Percentiles rank a stretch among this genome's conserved stretches.
These are phyloP conservation scores for Claviceps fusiformis DNA, from an alignment of 2,329 filamentous ascomycete species.

Conservation along the genomic window DNA sequence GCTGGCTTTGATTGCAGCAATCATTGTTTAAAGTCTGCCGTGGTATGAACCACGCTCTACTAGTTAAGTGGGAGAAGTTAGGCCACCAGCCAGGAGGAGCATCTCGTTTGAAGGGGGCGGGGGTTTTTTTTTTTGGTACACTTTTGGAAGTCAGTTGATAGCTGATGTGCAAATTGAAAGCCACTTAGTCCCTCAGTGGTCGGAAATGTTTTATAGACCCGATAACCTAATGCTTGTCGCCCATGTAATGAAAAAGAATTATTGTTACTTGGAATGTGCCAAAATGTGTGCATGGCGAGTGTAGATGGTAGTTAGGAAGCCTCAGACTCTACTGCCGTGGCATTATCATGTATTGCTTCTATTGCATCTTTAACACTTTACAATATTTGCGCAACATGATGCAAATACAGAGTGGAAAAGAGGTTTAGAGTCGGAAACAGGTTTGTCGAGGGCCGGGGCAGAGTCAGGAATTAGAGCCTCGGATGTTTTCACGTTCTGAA, in stretches of 20 bases:
- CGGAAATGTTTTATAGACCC: neutral
- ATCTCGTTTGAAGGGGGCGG: conserved; percentile 3
- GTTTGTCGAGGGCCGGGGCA: neutral
- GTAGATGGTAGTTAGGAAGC: neutral
- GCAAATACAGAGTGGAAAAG: too few species aligned
- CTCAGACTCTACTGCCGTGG: neutral
- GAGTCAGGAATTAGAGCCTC: too few species aligned
- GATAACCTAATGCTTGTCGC: conserved; percentile 3
- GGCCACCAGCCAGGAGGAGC: neutral
- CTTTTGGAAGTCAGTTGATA: conserved; percentile 12
- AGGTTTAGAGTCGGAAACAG: too few species aligned
- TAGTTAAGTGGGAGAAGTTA: neutral
- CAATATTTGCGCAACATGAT: neutral
- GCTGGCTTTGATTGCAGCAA: conserved; percentile 15
- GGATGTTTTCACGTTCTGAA: too few species aligned
- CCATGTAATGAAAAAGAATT: conserved; percentile 1
- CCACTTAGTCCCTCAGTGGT: conserved; percentile 6
- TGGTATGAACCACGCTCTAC: neutral
- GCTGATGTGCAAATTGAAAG: conserved; percentile 8
- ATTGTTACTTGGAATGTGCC: neutral
- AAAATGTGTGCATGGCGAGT: neutral
- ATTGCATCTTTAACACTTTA: neutral
- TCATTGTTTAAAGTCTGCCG: conserved; percentile 11
- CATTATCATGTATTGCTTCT: neutral
- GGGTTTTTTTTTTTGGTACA: conserved; percentile 6